Evolutionary conservation across 352 stramenopile species (phyloP), one percentile per base, ranked within the genome.

Genomic region (Sclerospora graminicola): DNA sequence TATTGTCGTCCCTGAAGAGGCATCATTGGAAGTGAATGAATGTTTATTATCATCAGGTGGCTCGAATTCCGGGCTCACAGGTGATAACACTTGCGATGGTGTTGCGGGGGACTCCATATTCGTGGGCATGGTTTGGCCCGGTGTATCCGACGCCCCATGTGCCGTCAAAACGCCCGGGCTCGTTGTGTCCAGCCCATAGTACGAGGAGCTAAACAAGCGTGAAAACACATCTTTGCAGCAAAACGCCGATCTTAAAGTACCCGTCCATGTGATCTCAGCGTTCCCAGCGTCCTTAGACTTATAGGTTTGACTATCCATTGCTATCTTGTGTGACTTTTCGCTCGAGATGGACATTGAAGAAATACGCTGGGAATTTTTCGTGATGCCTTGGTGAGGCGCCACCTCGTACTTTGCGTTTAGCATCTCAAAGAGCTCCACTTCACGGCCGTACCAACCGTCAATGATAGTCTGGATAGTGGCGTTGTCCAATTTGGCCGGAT

Each of bases 351-450:
- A 48, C 20, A 60, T 55, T 1, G 64, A 52, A 9, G 63, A 56
- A 4, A 56, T 50, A n/a, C 69, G 57, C 29, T 81, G 65, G 0
- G 57, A 43, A 11, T 51, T 51, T 39, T 71, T 77, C 41, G 79
- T 82, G 14, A 71, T 72, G 15, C 79, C 79, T 44, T 87, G 66
- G 37, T 89, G 76, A 19, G 79, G 71, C 13, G 69, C 64, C 49
- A 91, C 81, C 56, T 91, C 79, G 50, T 91, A 91, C 57, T 91
- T 91, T 44, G 68, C 46, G 39, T 85, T 85, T 24, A 91, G 76
- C 79, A 91, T 91, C 54, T 79, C 69, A 45, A 91, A 91, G 26
- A 91, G 63, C 63, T 91, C 79, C 20, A 91, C 69, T 34, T 91
- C 79, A 20, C 76, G 75, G 30, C 76, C 79, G 38, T 84, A 82